Base-by-base conservation (phyloP, 1,284 basidiomycete species). In the Mycosarcoma mackinlayi region DNA sequence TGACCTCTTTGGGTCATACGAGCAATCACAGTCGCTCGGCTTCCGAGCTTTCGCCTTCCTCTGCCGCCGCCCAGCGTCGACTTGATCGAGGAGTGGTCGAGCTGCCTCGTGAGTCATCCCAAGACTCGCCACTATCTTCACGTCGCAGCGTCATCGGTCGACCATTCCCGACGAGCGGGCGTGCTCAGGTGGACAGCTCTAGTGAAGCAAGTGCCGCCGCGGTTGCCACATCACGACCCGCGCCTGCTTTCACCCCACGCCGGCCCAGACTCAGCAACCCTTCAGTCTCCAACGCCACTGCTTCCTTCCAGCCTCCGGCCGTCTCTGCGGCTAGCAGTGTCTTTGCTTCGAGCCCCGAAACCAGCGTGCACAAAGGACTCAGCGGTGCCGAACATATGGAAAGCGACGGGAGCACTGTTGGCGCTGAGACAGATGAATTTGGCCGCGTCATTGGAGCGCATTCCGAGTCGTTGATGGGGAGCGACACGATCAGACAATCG, bases 261-360 rank as follows among this genome's bases (percentile, higher is more conserved):
- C 53, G 60, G 7, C 69, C 73, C 2, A 50, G 62, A 40, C 52
- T 75, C 16, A 72, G 68, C 68, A 73, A 73, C 35, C 73, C 73
- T 2, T 68, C 63, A 4, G 69, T 73, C 13, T 73, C 73, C 28
- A 73, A 67, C 28, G 70, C 70, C 23, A 73, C 70, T 8, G 70
- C 70, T 0, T 60, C 57, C 0, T 63, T 50, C 19, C 56, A 64
- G 25, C 62, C 68, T 0, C 25, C 42, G 19, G 41, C 55, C 2
- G 40, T 38, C n/a, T 52, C 66, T 13, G 47, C 54, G 14, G 47
- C 66, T 3, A 51, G 55, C 0, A 63, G 60, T 33, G 56, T 41
- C 6, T 44, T 55, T 3, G 53, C 56, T 10, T 57, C 53, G 31
- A 70, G 61, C 37, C 61, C 67, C 5, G 65, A 68, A 13, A 38